Base-by-base conservation (phyloP, 1,284 basidiomycete species). In the Apiotrichum brassicae region DNA sequence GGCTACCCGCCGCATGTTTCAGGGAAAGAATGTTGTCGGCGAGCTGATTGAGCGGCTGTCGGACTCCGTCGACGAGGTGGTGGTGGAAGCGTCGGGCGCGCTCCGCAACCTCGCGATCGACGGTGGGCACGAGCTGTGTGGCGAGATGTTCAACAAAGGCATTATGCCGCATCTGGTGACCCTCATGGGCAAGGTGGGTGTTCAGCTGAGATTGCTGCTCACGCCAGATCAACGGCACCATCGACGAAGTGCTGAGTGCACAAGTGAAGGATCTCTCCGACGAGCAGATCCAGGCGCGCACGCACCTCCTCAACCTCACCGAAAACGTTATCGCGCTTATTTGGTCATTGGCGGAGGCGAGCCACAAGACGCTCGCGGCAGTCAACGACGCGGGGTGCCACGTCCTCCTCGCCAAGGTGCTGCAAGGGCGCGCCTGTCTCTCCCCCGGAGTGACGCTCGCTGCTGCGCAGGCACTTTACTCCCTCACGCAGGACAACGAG, bases 121-220 rank as follows among this genome's bases (percentile, higher is more conserved):
- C 65, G 91, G 88, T 20, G 91, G 91, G 36, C 86, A 86, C 63
- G 89, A 94, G 63, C 86, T 94, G 36, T 92, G 90, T 62, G 87
- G 85, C 4, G 89, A 95, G 72, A 94, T 97, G 88, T 93, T 85
- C 74, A 95, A 97, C 74, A 95, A 95, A 76, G 86, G 86, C 58
- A 83, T 95, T 46, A 76, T 94, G 48, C 78, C 82, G 2, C 87
- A 70, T 43, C 44, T 72, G 20, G 59, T 53, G 14, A 60, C 63
- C 5, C 60, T 73, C 16, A 68, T 64, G 26, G 57, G 59, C 52
- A 72, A 73, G 63, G 70, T 71, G 32, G 51, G 62, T 32, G 28
- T 9, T 30, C 5, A 30, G 28, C 28, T 14, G 9, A 11, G 11
- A 9, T 30, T 30, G 11, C 28, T 30, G 9, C 57, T 63, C 33